Evolutionary conservation across 139 green algal species (phyloP).

Genomic region (Chlorella sp.): DNA sequence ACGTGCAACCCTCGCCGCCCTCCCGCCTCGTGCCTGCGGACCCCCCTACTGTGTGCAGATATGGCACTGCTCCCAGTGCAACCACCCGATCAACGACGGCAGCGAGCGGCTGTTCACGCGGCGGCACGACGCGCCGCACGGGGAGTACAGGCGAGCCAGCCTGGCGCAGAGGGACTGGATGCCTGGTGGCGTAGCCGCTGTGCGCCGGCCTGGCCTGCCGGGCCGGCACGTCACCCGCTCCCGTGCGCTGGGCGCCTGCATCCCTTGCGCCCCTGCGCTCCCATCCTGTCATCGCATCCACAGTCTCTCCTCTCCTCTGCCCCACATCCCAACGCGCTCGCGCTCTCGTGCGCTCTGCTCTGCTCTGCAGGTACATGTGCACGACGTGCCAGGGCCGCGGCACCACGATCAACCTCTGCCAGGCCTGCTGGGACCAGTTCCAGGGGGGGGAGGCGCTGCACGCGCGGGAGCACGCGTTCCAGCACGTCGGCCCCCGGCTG

Average conservation of each 20-base stretch:
- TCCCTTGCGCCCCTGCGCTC: too few species aligned
- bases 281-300: too few species aligned
- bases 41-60: constrained; percentile 20
- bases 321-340: background rate
- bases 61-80: constrained; percentile 38
- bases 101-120: constrained; percentile 40
- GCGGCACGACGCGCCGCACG: constrained; percentile 23
- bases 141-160: constrained; percentile 25
- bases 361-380: constrained; percentile 25
- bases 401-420: constrained; percentile 19
- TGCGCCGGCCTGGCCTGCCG: too few species aligned
- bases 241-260: too few species aligned
- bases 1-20: background rate
- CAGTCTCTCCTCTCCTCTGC: too few species aligned
- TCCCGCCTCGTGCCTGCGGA: background rate
- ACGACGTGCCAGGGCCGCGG: constrained; percentile 11
- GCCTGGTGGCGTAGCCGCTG: too few species aligned
- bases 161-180: background rate
- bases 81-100: constrained; percentile 48
- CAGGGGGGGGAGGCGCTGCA: constrained; percentile 16
- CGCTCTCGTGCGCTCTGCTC: background rate
- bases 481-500: constrained; percentile 22
- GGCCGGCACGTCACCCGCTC: too few species aligned
- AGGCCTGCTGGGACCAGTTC: constrained; percentile 24
- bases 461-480: constrained; percentile 5